Evolutionary conservation across 257 asterid genomes (phyloP).

Genomic region (Lycium ferocissimum): DNA sequence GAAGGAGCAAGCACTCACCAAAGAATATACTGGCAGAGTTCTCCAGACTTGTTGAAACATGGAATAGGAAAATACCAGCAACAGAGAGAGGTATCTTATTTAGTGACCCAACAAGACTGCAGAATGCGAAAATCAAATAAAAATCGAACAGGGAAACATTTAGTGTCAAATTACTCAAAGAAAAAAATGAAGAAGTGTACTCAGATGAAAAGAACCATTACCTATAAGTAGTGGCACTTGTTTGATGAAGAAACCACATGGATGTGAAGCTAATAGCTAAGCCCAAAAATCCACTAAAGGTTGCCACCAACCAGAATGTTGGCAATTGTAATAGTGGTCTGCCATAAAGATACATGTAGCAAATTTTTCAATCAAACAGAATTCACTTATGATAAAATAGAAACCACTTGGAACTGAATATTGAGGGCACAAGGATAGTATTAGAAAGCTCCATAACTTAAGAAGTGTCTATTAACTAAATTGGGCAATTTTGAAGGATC

Average conservation of each 20-base stretch:
- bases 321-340: constrained; percentile 84
- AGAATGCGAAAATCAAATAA: constrained; percentile 19
- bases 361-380: background rate
- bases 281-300: constrained; percentile 89
- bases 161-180: background rate
- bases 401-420: background rate
- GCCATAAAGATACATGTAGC: constrained; percentile 36
- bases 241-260: constrained; percentile 99
- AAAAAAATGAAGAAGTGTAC: background rate
- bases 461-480: background rate
- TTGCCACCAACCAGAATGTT: constrained; percentile 77
- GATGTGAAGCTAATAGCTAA: constrained; percentile 94
- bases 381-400: background rate
- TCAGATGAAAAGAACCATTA: constrained; percentile 33
- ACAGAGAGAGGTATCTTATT: constrained; percentile 94
- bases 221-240: constrained; percentile 96
- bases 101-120: constrained; percentile 92
- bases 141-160: constrained; percentile 14
- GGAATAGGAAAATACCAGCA: constrained; percentile 87
- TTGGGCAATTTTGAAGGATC: background rate
- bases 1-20: constrained; percentile 53
- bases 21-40: constrained; percentile 84
- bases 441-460: background rate
- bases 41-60: constrained; percentile 83
- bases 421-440: background rate